Conservation (phyloP, 1,284 basidiomycete species). For the Austroboletus novae-zelandiae region DNA sequence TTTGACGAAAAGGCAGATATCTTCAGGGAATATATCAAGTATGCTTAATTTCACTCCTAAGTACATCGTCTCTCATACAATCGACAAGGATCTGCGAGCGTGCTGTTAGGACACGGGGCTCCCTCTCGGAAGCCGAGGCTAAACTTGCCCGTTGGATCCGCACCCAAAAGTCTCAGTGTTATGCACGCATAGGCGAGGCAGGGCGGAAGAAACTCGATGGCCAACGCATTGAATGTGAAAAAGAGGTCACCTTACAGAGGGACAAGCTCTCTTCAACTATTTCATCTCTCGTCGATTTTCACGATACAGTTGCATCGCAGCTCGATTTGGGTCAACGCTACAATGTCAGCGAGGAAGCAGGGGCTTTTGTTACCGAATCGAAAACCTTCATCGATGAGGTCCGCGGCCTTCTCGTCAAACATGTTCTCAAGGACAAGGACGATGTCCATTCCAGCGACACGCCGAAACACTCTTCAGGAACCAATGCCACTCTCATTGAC, state of each 20-base stretch:
- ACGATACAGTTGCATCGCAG: conserved; percentile 21
- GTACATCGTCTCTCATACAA: background rate
- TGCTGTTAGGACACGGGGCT: conserved; percentile 25
- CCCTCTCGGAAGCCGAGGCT: conserved; percentile 27
- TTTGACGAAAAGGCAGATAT: conserved; percentile 22
- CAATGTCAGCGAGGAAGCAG: conserved; percentile 17
- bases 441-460: background rate
- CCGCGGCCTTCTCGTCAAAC: conserved; percentile 23
- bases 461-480: background rate
- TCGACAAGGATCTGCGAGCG: conserved; percentile 29
- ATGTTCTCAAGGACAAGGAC: conserved; percentile 17
- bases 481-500: background rate
- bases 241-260: conserved; percentile 19
- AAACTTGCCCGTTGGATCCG: conserved; percentile 29
- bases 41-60: conserved; percentile 1
- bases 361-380: conserved; percentile 24
- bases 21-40: conserved; percentile 34
- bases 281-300: conserved; percentile 21
- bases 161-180: conserved; percentile 31
- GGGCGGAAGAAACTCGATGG: conserved; percentile 28
- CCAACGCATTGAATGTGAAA: conserved; percentile 28
- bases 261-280: conserved; percentile 29
- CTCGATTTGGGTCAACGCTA: conserved; percentile 32
- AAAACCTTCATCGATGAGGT: conserved; percentile 26
- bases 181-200: conserved; percentile 30